Conservation (phyloP, 2,329 filamentous ascomycete genomes). For the Coleophoma eucalyptorum region DNA sequence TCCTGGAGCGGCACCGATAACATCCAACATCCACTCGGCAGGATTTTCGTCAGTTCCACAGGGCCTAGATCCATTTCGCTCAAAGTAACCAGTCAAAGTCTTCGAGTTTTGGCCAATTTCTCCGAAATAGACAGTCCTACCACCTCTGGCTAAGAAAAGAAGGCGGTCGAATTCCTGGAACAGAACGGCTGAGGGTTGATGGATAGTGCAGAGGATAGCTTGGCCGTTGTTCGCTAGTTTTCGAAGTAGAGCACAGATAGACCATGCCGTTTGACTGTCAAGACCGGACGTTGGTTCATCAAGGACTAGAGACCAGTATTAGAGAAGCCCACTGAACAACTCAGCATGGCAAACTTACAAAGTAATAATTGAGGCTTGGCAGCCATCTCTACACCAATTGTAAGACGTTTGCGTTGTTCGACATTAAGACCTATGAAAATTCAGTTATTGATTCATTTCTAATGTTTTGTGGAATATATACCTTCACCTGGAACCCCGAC, state of each 20-base stretch:
- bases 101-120: conserved; percentile 70
- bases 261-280: conserved; percentile 91
- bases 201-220: conserved; percentile 94
- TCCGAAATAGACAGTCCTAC: conserved; percentile 78
- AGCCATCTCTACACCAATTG: conserved; percentile 90
- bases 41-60: conserved; percentile 72
- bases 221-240: conserved; percentile 90
- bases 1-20: conserved; percentile 61
- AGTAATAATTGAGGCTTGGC: conserved; percentile 86
- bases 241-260: conserved; percentile 82
- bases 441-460: no score
- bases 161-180: conserved; percentile 88
- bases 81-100: conserved; percentile 70
- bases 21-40: conserved; percentile 44
- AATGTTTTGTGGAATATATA: no score
- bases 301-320: conserved; percentile 44
- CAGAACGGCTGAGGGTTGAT: conserved; percentile 93
- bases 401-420: conserved; percentile 71
- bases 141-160: conserved; percentile 72
- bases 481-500: conserved; percentile 89
- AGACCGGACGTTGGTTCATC: conserved; percentile 95
- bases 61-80: conserved; percentile 60
- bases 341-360: conserved; percentile 30
- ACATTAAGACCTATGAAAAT: conserved; percentile 49
- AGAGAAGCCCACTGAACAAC: no score